A percentile compares a stretch with the other conserved stretches of the same genome.
Conservation (phyloP, 345 rosid species). For the Reutealis trisperma region DNA sequence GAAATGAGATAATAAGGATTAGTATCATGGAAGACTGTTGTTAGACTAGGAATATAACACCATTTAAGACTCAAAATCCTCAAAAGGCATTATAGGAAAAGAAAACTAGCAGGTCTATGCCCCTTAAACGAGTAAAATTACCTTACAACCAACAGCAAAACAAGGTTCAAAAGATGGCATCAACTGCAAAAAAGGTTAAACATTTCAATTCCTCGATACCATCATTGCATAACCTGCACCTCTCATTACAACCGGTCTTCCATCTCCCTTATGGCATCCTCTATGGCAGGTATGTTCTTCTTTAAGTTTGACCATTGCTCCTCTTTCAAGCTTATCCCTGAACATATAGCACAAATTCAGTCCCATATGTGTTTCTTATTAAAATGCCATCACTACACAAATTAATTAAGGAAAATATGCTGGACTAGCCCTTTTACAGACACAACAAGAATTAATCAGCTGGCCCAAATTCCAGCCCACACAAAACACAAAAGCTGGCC, state of each 20-base stretch:
- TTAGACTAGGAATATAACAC: not conserved
- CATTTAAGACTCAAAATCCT: slow-evolving; percentile 4
- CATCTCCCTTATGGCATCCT: slow-evolving; percentile 75
- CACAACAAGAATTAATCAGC: not conserved
- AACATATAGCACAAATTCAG: not conserved
- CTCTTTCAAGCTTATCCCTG: slow-evolving; percentile 88
- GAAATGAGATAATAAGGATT: not conserved
- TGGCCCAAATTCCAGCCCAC: not conserved
- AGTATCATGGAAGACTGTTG: too few relatives aligned
- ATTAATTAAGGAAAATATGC: not conserved
- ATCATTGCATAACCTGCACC: slow-evolving; percentile 27
- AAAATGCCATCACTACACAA: not conserved
- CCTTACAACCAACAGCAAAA: slow-evolving; percentile 8
- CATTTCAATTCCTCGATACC: not conserved
- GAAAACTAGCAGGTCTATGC: not conserved
- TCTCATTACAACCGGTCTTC: slow-evolving; percentile 25
- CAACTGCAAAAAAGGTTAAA: not conserved
- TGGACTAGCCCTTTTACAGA: not conserved
- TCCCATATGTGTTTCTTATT: not conserved
- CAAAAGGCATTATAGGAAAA: not conserved
- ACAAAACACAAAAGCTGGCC: not conserved
- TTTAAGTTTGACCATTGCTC: slow-evolving; percentile 77
- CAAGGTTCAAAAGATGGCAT: slow-evolving; percentile 2
- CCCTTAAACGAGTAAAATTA: not conserved
- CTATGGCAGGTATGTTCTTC: slow-evolving; percentile 65